Evolutionary conservation across 768 basidiomycete species (phyloP).

Genomic region (Punctularia strigosozonata): DNA sequence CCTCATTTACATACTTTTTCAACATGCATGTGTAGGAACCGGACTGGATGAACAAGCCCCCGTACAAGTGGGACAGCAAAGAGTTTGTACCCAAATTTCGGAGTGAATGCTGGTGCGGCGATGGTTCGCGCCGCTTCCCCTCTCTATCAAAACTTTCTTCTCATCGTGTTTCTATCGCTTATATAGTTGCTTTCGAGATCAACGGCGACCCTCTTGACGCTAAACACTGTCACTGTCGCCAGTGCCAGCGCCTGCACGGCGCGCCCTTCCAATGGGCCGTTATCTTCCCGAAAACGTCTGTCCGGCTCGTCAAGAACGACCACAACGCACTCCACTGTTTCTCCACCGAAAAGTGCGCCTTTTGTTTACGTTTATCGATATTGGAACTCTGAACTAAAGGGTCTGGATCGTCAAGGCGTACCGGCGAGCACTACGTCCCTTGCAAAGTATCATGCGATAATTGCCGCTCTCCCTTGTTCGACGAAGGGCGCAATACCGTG

Average conservation of each 20-base stretch:
- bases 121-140: slow-evolving; percentile 2
- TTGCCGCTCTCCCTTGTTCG: slow-evolving; percentile 20
- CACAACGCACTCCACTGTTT: slow-evolving; percentile 19
- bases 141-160: too few species aligned
- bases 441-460: slow-evolving; percentile 21
- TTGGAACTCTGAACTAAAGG: background rate
- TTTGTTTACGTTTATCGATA: background rate
- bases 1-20: too few species aligned
- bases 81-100: slow-evolving; percentile 14
- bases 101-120: slow-evolving; percentile 21
- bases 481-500: slow-evolving; percentile 21
- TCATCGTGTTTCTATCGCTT: background rate
- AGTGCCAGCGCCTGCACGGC: slow-evolving; percentile 19
- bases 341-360: slow-evolving; percentile 12
- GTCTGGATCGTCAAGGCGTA: background rate
- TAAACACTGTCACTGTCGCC: slow-evolving; percentile 21
- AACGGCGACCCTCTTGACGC: slow-evolving; percentile 21
- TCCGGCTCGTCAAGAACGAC: slow-evolving; percentile 16
- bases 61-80: slow-evolving; percentile 17
- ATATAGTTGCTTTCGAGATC: slow-evolving; percentile 16
- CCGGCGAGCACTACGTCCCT: slow-evolving; percentile 16
- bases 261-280: slow-evolving; percentile 24
- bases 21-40: too few species aligned
- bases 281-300: slow-evolving; percentile 23
- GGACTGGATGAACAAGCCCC: slow-evolving; percentile 19